These are phyloP conservation scores for Strigomonas culicis DNA, from an alignment of 208 protist genomes.

Conservation along the genomic window DNA sequence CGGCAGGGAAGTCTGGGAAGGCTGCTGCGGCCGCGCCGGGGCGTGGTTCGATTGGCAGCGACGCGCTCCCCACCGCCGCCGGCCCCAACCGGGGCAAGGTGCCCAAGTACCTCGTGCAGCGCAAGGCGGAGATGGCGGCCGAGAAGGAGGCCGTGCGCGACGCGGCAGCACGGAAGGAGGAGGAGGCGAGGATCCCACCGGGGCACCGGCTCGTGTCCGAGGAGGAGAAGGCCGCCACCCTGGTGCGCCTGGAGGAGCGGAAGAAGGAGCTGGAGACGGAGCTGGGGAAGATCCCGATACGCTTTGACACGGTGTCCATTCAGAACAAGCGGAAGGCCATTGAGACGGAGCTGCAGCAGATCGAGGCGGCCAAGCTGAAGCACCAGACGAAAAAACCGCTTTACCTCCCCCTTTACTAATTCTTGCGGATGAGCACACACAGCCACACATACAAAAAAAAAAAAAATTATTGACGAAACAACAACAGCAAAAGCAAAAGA, in stretches of 20 bases:
- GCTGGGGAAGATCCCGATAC: constrained; percentile 77
- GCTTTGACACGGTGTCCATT: constrained; percentile 79
- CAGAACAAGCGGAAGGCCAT: constrained; percentile 50
- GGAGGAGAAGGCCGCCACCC: constrained; percentile 64
- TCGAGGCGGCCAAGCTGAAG: constrained; percentile 57
- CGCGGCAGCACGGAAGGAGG: constrained; percentile 45
- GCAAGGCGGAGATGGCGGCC: constrained; percentile 76
- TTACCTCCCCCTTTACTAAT: constrained; percentile 58
- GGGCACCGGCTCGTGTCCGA: constrained; percentile 79
- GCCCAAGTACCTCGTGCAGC: constrained; percentile 69
- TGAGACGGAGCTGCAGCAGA: constrained; percentile 68
- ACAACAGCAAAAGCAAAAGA: not conserved
- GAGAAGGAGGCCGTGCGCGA: constrained; percentile 59
- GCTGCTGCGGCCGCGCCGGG: constrained; percentile 5
- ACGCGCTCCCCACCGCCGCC: not conserved
- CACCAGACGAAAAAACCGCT: constrained; percentile 63
- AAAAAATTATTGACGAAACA: not conserved
- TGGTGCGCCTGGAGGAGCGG: constrained; percentile 42
- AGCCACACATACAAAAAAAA: not conserved
- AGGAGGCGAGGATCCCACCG: constrained; percentile 69
- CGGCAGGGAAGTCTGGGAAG: not conserved
- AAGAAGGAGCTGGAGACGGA: constrained; percentile 73
- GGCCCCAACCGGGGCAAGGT: constrained; percentile 41
- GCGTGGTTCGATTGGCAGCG: no score
- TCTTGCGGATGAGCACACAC: not conserved